Conservation (phyloP, 495 filamentous ascomycete species). For the Terfezia boudieri region DNA sequence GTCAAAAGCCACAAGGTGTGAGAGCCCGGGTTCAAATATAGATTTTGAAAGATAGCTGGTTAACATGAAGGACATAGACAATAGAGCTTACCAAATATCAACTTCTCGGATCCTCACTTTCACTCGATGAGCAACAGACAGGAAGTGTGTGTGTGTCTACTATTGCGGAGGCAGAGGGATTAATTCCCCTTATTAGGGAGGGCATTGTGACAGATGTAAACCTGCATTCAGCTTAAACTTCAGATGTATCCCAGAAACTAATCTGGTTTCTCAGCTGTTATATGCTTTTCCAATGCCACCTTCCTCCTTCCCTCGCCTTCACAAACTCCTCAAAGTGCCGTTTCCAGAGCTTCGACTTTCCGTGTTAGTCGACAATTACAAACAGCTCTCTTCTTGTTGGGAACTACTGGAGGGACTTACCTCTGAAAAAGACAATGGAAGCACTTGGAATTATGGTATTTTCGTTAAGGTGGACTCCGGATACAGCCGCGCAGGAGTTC, state of each 20-base stretch:
- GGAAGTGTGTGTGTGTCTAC: slow-evolving; percentile 58
- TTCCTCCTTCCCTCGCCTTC: slow-evolving; percentile 36
- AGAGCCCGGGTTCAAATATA: neutral
- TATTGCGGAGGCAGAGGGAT: slow-evolving; percentile 46
- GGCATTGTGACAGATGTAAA: slow-evolving; percentile 12
- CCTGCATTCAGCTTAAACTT: neutral
- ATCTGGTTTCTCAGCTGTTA: slow-evolving; percentile 30
- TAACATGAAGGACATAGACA: slow-evolving; percentile 29
- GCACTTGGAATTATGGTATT: slow-evolving; percentile 15
- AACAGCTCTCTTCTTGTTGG: slow-evolving; percentile 31
- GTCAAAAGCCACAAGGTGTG: slow-evolving; percentile 71
- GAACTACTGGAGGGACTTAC: slow-evolving; percentile 16
- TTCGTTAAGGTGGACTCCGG: slow-evolving; percentile 68
- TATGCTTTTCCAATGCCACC: slow-evolving; percentile 53
- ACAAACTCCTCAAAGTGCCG: slow-evolving; percentile 26
- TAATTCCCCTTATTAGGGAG: slow-evolving; percentile 29
- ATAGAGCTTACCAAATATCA: slow-evolving; percentile 50
- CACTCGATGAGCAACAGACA: slow-evolving; percentile 22
- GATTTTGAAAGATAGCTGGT: no score
- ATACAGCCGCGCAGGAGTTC: slow-evolving; percentile 50
- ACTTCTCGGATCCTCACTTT: slow-evolving; percentile 21
- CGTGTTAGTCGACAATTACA: slow-evolving; percentile 51
- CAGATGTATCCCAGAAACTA: no score
- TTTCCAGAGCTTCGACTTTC: slow-evolving; percentile 30
- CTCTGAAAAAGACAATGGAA: slow-evolving; percentile 21